phyloP scores from a whole-genome alignment of 108 stramenopile species.

The Conticribra guillardii region DNA sequence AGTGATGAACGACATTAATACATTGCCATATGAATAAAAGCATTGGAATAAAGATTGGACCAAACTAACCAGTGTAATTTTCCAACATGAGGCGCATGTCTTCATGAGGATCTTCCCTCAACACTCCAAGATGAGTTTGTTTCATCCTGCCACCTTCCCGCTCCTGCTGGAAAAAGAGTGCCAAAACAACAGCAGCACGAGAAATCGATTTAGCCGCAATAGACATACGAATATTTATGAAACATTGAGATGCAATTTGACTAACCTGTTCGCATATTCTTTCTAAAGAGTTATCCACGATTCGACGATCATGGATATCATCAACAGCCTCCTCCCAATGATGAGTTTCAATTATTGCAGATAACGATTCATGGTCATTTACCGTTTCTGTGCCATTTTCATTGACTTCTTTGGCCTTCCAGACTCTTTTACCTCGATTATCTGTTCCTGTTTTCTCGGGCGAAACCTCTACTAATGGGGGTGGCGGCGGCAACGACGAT shows the following conservation, averaged over 20 bases:
- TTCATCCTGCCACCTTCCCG: slow-evolving; percentile 70
- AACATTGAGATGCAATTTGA: no score
- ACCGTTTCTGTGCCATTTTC: not conserved
- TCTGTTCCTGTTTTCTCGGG: not conserved
- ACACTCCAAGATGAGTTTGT: slow-evolving; percentile 68
- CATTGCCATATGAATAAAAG: not conserved
- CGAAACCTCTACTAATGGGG: no score
- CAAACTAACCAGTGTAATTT: slow-evolving; percentile 79
- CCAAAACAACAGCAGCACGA: no score
- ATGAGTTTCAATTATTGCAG: slow-evolving; percentile 5
- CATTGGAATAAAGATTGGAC: no score
- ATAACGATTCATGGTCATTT: slow-evolving; percentile 6
- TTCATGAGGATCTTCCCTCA: slow-evolving; percentile 88
- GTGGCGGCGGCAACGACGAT: not conserved
- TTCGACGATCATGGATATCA: slow-evolving; percentile 28
- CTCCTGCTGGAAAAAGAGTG: slow-evolving; percentile 47
- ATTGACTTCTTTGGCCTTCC: not conserved
- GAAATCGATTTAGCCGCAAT: no score
- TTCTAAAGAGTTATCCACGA: slow-evolving; percentile 27
- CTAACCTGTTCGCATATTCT: slow-evolving; percentile 56
- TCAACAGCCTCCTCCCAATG: slow-evolving; percentile 43
- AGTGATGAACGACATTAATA: no score
- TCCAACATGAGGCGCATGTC: slow-evolving; percentile 89
- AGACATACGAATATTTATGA: no score
- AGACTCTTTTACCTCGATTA: not conserved